phyloP scores from a whole-genome alignment of 331 rosid species.

The Arachis monticola region DNA sequence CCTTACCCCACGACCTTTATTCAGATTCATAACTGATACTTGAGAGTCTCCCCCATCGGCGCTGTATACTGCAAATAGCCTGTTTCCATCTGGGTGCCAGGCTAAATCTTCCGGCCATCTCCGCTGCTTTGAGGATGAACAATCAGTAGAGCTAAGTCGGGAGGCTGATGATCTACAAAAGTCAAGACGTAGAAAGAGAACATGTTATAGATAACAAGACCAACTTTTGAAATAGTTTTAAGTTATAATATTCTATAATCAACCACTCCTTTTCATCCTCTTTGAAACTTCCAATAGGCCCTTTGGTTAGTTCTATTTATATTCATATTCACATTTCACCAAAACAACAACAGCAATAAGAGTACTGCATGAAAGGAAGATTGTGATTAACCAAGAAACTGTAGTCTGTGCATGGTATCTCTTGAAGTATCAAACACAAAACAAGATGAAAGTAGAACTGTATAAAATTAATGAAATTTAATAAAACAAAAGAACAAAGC shows the following conservation, averaged over 20 bases:
- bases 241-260: constrained; percentile 6
- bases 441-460: not conserved
- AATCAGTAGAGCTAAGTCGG: constrained; percentile 66
- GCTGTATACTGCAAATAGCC: constrained; percentile 77
- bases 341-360: not conserved
- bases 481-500: too few relatives aligned
- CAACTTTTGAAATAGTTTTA: constrained; percentile 25
- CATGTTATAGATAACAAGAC: constrained; percentile 15
- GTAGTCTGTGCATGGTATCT: not conserved
- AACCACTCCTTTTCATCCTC: too few relatives aligned
- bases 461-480: not conserved
- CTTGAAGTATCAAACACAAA: constrained; percentile 15
- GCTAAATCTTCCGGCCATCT: constrained; percentile 97
- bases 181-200: constrained; percentile 31
- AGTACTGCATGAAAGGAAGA: not conserved
- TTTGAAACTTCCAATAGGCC: not conserved
- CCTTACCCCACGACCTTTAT: constrained; percentile 70
- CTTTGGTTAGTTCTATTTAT: constrained; percentile 2
- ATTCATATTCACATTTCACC: constrained; percentile 5
- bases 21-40: constrained; percentile 70
- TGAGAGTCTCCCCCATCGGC: constrained; percentile 96
- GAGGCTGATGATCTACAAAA: constrained; percentile 82
- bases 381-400: not conserved
- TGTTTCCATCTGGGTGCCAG: constrained; percentile 90
- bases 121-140: constrained; percentile 73